Percentiles rank a stretch among this genome's conserved stretches.
Evolutionary conservation across 495 filamentous ascomycete genomes (phyloP).

Genomic region (Penicillium atrosanguineum): DNA sequence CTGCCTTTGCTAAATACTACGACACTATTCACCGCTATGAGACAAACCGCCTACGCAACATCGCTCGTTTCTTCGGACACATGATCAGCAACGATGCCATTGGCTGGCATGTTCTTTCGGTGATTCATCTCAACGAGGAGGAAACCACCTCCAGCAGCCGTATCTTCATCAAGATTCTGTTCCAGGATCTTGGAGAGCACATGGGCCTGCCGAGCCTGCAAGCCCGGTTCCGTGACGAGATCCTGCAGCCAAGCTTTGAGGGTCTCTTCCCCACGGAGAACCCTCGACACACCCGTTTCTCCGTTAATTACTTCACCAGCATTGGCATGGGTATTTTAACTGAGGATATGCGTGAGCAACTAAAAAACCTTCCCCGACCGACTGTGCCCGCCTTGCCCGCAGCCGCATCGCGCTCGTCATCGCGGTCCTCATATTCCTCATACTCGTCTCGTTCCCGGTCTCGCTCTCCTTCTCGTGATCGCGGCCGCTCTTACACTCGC

Average conservation of each 20-base stretch:
- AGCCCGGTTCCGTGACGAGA: constrained; percentile 71
- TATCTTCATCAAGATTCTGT: constrained; percentile 97
- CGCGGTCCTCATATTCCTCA: constrained; percentile 55
- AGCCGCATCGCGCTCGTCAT: constrained; percentile 54
- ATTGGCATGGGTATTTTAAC: constrained; percentile 94
- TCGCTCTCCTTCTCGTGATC: constrained; percentile 36
- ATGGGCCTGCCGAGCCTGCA: constrained; percentile 79
- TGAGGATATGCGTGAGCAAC: constrained; percentile 87
- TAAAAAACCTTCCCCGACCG: constrained; percentile 83
- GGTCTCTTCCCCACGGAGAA: constrained; percentile 89
- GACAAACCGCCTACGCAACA: constrained; percentile 89
- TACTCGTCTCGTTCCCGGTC: constrained; percentile 34
- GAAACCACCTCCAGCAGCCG: constrained; percentile 92
- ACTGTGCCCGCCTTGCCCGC: constrained; percentile 63
- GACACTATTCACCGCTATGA: constrained; percentile 97
- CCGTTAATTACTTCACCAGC: constrained; percentile 98
- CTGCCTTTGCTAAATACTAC: constrained; percentile 88
- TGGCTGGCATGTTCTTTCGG: constrained; percentile 83
- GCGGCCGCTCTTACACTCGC: constrained; percentile 37
- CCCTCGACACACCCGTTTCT: constrained; percentile 86
- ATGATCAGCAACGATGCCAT: constrained; percentile 82
- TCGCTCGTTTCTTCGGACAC: constrained; percentile 92
- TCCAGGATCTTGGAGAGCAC: constrained; percentile 86
- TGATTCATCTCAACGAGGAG: constrained; percentile 89
- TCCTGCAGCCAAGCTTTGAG: constrained; percentile 71